Evolutionary conservation across 202 grass and related monocot species (phyloP), one percentile per base, ranked within the genome.

Genomic region (Zizania palustris): DNA sequence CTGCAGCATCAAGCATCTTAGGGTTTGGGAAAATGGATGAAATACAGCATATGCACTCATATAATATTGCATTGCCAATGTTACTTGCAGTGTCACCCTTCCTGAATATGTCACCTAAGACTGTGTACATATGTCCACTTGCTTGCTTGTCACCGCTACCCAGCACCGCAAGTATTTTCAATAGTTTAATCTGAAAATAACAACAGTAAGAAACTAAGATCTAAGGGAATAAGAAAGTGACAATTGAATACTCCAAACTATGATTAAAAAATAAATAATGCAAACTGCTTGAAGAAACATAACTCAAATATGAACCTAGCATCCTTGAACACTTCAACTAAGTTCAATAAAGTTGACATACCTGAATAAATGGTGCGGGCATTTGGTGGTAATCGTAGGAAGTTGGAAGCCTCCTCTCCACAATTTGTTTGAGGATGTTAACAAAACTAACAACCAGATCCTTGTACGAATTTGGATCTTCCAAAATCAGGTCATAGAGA

Each of bases 331-430:
- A 71, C 58, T 75, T 87, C 48, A 8, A 60, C 11, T 37, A 63
- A 72, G 22, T 79, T 46, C 33, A 73, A 68, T 44, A 74, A 38
- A 65, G 11, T 40, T 72, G 35, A 65, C 19, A 0, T 83, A 96
- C 96, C 92, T 99, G 96, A 85, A 99, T 91, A 88, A 99, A 99
- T 35, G 96, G 96, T 49, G 96, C 96, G 0, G 96, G 89, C 92
- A 99, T 99, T 87, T 99, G 92, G 80, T 99, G 96, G 73, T 99
- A 99, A 79, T 99, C 96, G 3, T 99, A 99, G 13, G 90, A 87
- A 82, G 87, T 99, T 0, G 96, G 96, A 67, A 99, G 96, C 78
- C 89, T 95, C 88, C 90, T 93, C 83, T 99, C 96, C 3, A 90
- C 87, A 76, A 99, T 81, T 85, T 99, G 96, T 85, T 99, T 99